These are phyloP conservation scores for Noccaea bulbosa DNA, from an alignment of 345 rosid genomes.

Conservation along the genomic window DNA sequence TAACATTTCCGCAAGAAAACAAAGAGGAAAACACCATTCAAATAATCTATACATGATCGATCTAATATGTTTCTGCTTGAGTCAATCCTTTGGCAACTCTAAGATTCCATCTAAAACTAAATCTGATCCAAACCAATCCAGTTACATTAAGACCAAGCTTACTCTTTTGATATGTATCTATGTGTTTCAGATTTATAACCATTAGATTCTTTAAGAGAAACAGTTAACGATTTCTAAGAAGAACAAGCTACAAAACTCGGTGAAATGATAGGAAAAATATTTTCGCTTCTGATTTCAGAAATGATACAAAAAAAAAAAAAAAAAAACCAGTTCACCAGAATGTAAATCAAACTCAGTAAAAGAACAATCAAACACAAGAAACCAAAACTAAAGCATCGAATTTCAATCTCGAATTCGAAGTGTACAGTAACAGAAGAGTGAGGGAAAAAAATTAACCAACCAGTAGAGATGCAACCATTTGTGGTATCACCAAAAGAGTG, in stretches of 20 bases:
- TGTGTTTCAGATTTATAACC: not conserved
- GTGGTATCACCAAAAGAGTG: constrained; percentile 94
- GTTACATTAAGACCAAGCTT: constrained; percentile 10
- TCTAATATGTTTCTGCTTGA: not conserved
- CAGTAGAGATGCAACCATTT: constrained; percentile 97
- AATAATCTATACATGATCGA: constrained; percentile 3
- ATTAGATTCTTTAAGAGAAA: not conserved
- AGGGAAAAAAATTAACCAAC: constrained; percentile 38
- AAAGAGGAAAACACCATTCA: not conserved
- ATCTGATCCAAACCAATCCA: constrained; percentile 18
- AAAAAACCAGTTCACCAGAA: not conserved
- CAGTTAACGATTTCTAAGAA: not conserved
- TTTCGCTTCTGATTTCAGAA: not conserved
- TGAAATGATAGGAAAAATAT: not conserved
- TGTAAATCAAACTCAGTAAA: constrained; percentile 1
- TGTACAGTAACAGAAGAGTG: constrained; percentile 10
- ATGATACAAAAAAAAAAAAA: not conserved
- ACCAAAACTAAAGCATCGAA: not conserved
- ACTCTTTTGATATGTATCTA: not conserved
- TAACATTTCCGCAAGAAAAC: not conserved
- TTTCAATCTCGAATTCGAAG: not conserved
- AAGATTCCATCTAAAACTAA: constrained; percentile 1
- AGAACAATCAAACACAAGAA: not conserved
- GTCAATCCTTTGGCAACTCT: constrained; percentile 6
- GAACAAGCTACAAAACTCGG: not conserved